Evolutionary conservation across 768 basidiomycete genomes (phyloP).

Genomic region (Phaeotremella skinneri): DNA sequence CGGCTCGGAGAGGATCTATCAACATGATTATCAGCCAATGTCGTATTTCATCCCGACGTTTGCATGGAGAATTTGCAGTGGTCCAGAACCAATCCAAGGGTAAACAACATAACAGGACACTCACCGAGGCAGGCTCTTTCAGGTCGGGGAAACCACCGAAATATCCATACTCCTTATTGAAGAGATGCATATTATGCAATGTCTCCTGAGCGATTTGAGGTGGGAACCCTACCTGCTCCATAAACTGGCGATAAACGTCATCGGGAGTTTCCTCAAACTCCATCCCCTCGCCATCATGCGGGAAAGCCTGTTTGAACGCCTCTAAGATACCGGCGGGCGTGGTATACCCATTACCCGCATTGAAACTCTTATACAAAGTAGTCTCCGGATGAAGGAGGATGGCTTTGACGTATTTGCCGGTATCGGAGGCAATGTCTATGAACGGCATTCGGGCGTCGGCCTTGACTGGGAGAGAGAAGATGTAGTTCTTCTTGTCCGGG

Average conservation of each 20-base stretch:
- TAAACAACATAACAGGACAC: too few relatives aligned
- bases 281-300: constrained; percentile 8
- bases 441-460: constrained; percentile 19
- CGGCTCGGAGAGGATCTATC: constrained; percentile 16
- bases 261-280: constrained; percentile 8
- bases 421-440: constrained; percentile 26
- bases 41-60: not conserved
- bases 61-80: too few relatives aligned
- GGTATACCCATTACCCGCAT: constrained; percentile 15
- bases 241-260: constrained; percentile 12
- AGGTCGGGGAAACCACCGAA: constrained; percentile 16
- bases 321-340: constrained; percentile 16
- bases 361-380: constrained; percentile 17
- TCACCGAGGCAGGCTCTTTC: constrained; percentile 15
- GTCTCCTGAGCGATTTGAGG: constrained; percentile 16
- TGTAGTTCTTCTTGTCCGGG: constrained; percentile 22
- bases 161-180: constrained; percentile 29
- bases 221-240: constrained; percentile 17
- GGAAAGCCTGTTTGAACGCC: constrained; percentile 16
- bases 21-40: not conserved
- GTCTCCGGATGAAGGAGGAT: constrained; percentile 18
- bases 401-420: constrained; percentile 36
- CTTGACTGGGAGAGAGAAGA: constrained; percentile 24
- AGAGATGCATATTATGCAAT: constrained; percentile 25
- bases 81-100: not conserved